phyloP scores from a whole-genome alignment of 805 yeast genomes.

The Saccharomyces mikatae region DNA sequence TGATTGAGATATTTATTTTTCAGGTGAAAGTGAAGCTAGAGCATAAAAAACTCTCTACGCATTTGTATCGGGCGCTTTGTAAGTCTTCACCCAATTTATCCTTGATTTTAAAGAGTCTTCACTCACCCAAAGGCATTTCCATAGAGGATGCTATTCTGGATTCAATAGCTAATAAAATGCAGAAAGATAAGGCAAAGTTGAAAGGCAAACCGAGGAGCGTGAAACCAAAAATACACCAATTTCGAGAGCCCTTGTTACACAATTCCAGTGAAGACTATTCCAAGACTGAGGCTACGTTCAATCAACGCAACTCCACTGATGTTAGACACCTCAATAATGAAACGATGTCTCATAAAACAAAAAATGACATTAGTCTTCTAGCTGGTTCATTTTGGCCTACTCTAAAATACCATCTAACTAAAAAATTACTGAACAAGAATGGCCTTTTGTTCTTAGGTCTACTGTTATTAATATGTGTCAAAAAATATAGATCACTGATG shows the following conservation, averaged over 20 bases:
- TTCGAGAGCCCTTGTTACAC: background rate
- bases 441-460: background rate
- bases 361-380: background rate
- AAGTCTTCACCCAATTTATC: background rate
- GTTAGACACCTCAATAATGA: background rate
- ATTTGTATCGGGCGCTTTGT: background rate
- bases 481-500: background rate
- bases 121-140: background rate
- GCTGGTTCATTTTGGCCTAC: background rate
- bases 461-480: background rate
- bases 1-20: constrained; percentile 1
- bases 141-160: background rate
- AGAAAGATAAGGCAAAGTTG: background rate
- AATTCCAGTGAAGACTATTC: background rate
- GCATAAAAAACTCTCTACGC: background rate
- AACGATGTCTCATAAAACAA: background rate
- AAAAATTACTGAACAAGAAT: background rate
- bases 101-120: background rate
- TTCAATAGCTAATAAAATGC: background rate
- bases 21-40: background rate
- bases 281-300: background rate
- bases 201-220: background rate
- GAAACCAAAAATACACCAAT: background rate
- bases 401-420: background rate
- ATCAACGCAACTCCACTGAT: background rate